phyloP scores from a whole-genome alignment of 257 asterid species.

The Coffea canephora region DNA sequence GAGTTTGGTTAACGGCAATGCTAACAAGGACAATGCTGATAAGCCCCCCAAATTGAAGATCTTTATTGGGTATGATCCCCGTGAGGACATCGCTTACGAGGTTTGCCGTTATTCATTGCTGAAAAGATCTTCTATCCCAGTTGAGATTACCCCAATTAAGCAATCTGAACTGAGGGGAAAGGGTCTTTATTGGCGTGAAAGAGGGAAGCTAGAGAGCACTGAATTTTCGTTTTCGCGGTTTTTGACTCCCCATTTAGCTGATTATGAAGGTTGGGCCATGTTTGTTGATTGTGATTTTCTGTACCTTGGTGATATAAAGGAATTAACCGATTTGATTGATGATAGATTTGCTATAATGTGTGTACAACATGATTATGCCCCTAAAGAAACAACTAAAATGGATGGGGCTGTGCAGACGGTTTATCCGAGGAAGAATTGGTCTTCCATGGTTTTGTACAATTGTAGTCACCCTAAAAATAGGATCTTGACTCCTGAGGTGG shows the following conservation, averaged over 20 bases:
- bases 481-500: constrained; percentile 63
- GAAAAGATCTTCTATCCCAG: constrained; percentile 71
- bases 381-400: constrained; percentile 85
- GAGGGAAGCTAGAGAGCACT: constrained; percentile 79
- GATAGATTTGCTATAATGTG: constrained; percentile 80
- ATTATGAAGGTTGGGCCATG: constrained; percentile 83
- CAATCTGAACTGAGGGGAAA: constrained; percentile 63
- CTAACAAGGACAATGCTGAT: not conserved
- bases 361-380: constrained; percentile 76
- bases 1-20: constrained; percentile 8
- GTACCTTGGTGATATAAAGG: constrained; percentile 65
- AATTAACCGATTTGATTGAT: constrained; percentile 51
- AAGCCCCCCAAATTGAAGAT: constrained; percentile 45
- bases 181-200: constrained; percentile 77
- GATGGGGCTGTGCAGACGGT: constrained; percentile 84
- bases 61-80: constrained; percentile 78
- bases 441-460: constrained; percentile 87
- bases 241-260: constrained; percentile 62
- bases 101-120: constrained; percentile 66
- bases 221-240: constrained; percentile 84
- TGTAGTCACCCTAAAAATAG: constrained; percentile 69
- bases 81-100: constrained; percentile 75
- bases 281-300: constrained; percentile 89
- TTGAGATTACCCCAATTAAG: constrained; percentile 67
- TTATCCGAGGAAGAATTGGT: constrained; percentile 94